Evolutionary conservation across 73 alveolate genomes (phyloP).

Genomic region (Paramecium biaurelia): DNA sequence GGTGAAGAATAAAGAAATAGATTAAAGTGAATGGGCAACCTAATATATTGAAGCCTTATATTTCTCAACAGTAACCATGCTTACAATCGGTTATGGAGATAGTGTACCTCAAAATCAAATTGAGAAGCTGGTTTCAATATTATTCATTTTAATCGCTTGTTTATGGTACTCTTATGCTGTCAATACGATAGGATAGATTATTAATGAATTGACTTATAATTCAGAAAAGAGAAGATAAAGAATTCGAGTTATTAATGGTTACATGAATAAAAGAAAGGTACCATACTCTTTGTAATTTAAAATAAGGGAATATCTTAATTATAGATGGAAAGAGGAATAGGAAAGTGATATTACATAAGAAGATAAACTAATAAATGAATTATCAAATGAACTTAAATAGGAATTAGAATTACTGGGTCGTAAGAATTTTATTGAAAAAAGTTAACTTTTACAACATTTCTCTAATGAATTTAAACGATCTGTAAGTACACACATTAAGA

Average conservation of each 20-base stretch:
- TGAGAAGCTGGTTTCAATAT: constrained; percentile 33
- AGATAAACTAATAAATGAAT: constrained; percentile 10
- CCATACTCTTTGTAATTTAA: constrained; percentile 6
- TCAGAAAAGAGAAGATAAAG: neutral
- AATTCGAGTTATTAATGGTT: constrained; percentile 44
- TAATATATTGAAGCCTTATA: constrained; percentile 45
- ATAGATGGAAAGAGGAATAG: constrained; percentile 60
- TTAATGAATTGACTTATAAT: neutral
- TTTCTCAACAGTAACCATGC: constrained; percentile 57
- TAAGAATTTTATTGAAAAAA: neutral
- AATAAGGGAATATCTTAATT: constrained; percentile 32
- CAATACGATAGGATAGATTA: constrained; percentile 12
- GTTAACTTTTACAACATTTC: constrained; percentile 4
- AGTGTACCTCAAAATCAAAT: constrained; percentile 9
- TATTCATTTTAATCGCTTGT: constrained; percentile 26
- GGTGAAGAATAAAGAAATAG: neutral
- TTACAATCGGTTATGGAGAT: constrained; percentile 65
- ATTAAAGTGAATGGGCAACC: constrained; percentile 8
- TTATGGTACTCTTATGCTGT: constrained; percentile 45
- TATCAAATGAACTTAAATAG: constrained; percentile 56
- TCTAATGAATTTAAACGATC: neutral
- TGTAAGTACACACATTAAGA: neutral
- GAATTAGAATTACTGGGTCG: constrained; percentile 33
- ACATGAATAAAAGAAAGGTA: neutral
- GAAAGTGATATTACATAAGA: constrained; percentile 45